Base-by-base conservation (phyloP, 1,284 basidiomycete genomes). In the Cutaneotrichosporon dermatis region DNA sequence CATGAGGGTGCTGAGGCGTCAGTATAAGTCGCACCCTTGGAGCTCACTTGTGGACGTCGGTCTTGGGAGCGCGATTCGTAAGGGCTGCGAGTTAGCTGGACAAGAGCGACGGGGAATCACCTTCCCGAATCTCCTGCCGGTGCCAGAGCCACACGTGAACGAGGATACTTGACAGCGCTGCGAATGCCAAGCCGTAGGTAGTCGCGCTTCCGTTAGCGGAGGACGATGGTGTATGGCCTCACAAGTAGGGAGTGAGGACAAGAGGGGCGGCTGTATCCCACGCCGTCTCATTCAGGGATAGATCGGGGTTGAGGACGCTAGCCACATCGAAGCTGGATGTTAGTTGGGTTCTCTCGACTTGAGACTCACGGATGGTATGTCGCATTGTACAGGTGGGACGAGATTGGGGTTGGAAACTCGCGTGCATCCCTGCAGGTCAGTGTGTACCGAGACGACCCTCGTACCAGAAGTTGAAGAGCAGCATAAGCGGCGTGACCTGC, bases 91-190 rank as follows among this genome's bases (percentile, higher is more conserved):
- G 45, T 63, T 36, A 63, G 58, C 16, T 44, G 15, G 9, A 7
- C 7, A 12, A n/a, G 1, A 5, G 2, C 1, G 1, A 3, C 2
- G 9, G 13, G 1, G 51, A 50, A 66, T 56, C 25, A 76, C 75
- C 74, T 35, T 74, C 66, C 51, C 72, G 72, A 61, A 82, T 80
- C 63, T 82, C 81, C 9, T 75, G 68, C 39, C 80, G 68, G 62
- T 82, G 80, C 80, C 81, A 82, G 2, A 82, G 71, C 65, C 76
- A 74, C 13, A 82, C 81, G 60, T 82, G 80, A 3, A 77, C 76
- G 44, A 82, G 67, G 6, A 81, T 79, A 52, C 79, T 79, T 0
- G 80, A 79, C 13, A 82, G 66, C 0, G 80, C 77, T 1, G 81
- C 80, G 62, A 82, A 82, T 6, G 76, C 74, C 11, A 81, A 64